Conservation (phyloP, 805 yeast genomes). For the Saccharomycodes ludwigii region DNA sequence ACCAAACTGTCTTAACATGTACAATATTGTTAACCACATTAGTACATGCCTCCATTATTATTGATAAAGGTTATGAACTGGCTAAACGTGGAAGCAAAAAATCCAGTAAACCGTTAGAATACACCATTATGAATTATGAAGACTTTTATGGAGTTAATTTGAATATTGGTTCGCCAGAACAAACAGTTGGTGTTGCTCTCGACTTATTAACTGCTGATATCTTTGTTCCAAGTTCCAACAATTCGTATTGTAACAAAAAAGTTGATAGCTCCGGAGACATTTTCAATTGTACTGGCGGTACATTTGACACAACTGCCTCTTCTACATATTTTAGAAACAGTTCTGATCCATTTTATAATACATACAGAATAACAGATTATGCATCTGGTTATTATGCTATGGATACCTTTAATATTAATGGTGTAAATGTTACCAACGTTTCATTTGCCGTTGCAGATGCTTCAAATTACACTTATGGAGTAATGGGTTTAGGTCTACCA, state of each 20-base stretch:
- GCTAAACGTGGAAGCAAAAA: no score
- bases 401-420: conserved; percentile 41
- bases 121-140: no score
- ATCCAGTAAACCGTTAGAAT: no score
- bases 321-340: conserved; percentile 11
- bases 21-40: no score
- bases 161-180: conserved; percentile 35
- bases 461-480: conserved; percentile 55
- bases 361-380: conserved; percentile 32
- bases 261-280: no score
- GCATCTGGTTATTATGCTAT: conserved; percentile 44
- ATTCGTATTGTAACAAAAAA: no score
- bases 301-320: conserved; percentile 15
- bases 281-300: no score
- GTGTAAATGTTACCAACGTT: conserved; percentile 30
- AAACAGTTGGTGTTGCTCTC: conserved; percentile 36
- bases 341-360: conserved; percentile 20
- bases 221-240: no score
- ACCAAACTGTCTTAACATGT: no score
- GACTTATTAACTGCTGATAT: conserved; percentile 65
- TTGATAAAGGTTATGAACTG: no score
- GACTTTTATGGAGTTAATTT: conserved; percentile 34
- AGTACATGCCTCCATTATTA: no score
- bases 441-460: conserved; percentile 52
- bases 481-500: conserved; percentile 59